Conservation (phyloP, 192 early-diverging fungal species). For the Backusella psychrophila region DNA sequence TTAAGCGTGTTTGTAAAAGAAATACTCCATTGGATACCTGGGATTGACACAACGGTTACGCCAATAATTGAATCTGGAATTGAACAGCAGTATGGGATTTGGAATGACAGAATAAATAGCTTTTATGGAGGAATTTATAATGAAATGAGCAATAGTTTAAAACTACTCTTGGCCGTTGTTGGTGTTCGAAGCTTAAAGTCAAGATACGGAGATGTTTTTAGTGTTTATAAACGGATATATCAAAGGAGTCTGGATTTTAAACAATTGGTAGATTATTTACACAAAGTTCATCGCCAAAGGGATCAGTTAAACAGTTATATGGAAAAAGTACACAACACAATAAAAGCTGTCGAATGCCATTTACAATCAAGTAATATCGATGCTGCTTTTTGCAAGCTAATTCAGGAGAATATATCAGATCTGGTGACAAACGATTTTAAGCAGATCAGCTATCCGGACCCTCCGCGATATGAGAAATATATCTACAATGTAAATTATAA, state of each 20-base stretch:
- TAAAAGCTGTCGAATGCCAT: background rate
- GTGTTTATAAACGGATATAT: background rate
- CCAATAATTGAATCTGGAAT: background rate
- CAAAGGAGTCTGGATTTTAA: background rate
- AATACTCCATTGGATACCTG: background rate
- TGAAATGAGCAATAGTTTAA: background rate
- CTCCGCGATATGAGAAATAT: background rate
- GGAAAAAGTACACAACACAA: background rate
- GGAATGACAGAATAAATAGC: background rate
- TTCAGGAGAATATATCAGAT: background rate
- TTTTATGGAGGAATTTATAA: constrained; percentile 1
- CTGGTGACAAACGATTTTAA: background rate
- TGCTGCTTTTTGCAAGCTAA: background rate
- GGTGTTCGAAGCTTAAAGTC: background rate
- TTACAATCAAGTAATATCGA: background rate
- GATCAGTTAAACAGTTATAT: background rate
- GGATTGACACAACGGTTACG: background rate
- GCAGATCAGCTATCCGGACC: background rate
- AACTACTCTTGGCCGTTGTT: background rate
- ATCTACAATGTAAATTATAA: background rate
- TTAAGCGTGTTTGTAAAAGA: background rate
- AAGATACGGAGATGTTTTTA: background rate
- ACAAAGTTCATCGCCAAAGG: background rate
- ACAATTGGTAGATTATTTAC: background rate
- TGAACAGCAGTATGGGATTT: background rate